Percentiles rank a stretch among this genome's conserved stretches.
phyloP scores from a whole-genome alignment of 1,139 yeast genomes.

The Suhomyces kunorum region DNA sequence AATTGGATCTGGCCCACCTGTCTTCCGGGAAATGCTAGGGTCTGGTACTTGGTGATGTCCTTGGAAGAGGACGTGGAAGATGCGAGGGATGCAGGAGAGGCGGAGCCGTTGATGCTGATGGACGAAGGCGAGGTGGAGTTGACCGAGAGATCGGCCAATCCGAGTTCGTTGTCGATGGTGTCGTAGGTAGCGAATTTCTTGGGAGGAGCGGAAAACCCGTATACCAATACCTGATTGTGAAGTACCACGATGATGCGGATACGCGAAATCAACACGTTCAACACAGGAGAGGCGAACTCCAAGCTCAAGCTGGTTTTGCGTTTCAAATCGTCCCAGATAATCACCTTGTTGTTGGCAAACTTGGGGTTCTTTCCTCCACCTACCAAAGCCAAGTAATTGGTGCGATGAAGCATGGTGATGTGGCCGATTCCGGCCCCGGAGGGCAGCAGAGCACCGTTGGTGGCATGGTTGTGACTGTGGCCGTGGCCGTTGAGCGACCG shows the following conservation, averaged over 20 bases:
- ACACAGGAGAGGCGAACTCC: slow-evolving; percentile 73
- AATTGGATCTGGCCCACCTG: slow-evolving; percentile 75
- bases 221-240: slow-evolving; percentile 65
- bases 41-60: slow-evolving; percentile 39
- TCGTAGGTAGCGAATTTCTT: slow-evolving; percentile 67
- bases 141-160: slow-evolving; percentile 65
- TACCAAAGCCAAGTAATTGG: slow-evolving; percentile 83
- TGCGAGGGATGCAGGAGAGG: slow-evolving; percentile 19
- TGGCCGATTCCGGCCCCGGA: slow-evolving; percentile 66
- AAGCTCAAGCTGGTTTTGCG: slow-evolving; percentile 71
- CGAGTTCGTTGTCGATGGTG: slow-evolving; percentile 66
- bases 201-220: slow-evolving; percentile 82
- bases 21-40: slow-evolving; percentile 74
- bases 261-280: slow-evolving; percentile 73
- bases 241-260: slow-evolving; percentile 73
- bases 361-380: slow-evolving; percentile 86
- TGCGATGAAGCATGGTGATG: slow-evolving; percentile 81
- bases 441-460: slow-evolving; percentile 7
- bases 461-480: slow-evolving; percentile 1
- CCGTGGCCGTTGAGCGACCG: slow-evolving; percentile 45
- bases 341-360: slow-evolving; percentile 72
- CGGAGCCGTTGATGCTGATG: slow-evolving; percentile 12
- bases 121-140: slow-evolving; percentile 17
- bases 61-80: slow-evolving; percentile 19
- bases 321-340: slow-evolving; percentile 91